Evolutionary conservation across 2,329 filamentous ascomycete species (phyloP), one percentile per base, ranked within the genome.

Genomic region (Colletotrichum simmondsii): DNA sequence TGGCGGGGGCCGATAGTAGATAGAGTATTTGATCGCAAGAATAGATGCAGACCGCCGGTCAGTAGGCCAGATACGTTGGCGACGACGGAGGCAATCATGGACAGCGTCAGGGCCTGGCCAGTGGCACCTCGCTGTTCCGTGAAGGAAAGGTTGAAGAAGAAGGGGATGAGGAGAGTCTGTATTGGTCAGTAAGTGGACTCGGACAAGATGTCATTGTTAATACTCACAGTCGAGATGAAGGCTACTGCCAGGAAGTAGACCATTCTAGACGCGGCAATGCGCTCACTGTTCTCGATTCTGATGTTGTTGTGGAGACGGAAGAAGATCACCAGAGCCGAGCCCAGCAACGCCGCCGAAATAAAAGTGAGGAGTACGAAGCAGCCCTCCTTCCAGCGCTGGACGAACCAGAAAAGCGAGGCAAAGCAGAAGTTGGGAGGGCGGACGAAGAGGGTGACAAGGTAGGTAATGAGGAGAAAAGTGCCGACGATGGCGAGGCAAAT

Each of bases 321-420:
- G 77, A 89, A 92, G 62, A 93, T 87, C 30, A 87, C 80, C 14
- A 86, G 77, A n/a, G 85, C 85, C 75, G 88, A 85, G 14, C 86
- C 74, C 16, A 90, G 77, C 65, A 93, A 81, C 28, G 87, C 78
- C 46, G 85, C 79, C n/a, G 87, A 82, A 56, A 92, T 84, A 24
- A 84, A 78, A 26, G 87, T 80, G 12, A 93, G 79, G 1, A 92
- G 78, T 11, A 84, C 84, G 68, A 93, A 88, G 70, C 87, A 88
- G 5, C 88, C 86, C 16, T 86, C 78, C n/a, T 90, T 87, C 81
- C 91, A 94, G 75, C 84, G 86, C 68, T 88, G 85, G 54, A 93
- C 83, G 74, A 92, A 92, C 90, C 90, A 93, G 75, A 93, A 90
- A 8, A 94, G 84, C 6, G 90, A 91, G 28, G 90, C 91, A 76